These are phyloP conservation scores for Glaciozyma martinii DNA, from an alignment of 768 basidiomycete genomes.

Conservation along the genomic window DNA sequence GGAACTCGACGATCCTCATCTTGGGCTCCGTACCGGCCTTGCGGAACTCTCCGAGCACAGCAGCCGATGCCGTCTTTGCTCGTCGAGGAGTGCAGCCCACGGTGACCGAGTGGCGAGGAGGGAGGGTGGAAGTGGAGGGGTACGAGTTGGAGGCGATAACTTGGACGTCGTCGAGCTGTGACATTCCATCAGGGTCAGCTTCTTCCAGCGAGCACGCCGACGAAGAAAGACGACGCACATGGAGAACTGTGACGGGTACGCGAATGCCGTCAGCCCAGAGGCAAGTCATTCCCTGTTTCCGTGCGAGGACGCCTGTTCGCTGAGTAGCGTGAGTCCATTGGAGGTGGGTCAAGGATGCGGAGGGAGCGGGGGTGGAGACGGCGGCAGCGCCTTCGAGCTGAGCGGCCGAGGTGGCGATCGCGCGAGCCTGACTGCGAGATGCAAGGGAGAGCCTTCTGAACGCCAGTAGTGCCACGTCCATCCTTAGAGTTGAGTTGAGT, in stretches of 20 bases:
- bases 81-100: conserved; percentile 73
- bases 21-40: conserved; percentile 76
- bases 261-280: conserved; percentile 86
- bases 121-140: conserved; percentile 28
- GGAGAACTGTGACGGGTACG: conserved; percentile 85
- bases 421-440: not conserved
- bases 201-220: not conserved
- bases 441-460: not conserved
- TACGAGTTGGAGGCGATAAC: conserved; percentile 37
- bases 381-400: not conserved
- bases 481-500: not conserved
- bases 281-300: conserved; percentile 90
- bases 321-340: conserved; percentile 24
- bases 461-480: not conserved
- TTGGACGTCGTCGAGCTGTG: conserved; percentile 41
- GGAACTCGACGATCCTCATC: conserved; percentile 74
- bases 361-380: not conserved
- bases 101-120: conserved; percentile 57
- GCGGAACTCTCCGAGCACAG: conserved; percentile 78
- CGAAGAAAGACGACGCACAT: conserved; percentile 50
- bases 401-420: not conserved
- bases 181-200: not conserved
- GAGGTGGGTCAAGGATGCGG: not conserved
- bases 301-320: conserved; percentile 83
- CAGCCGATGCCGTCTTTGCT: conserved; percentile 53